phyloP scores from a whole-genome alignment of 371 early-diverging fungal species.

The Gilbertella persicaria region DNA sequence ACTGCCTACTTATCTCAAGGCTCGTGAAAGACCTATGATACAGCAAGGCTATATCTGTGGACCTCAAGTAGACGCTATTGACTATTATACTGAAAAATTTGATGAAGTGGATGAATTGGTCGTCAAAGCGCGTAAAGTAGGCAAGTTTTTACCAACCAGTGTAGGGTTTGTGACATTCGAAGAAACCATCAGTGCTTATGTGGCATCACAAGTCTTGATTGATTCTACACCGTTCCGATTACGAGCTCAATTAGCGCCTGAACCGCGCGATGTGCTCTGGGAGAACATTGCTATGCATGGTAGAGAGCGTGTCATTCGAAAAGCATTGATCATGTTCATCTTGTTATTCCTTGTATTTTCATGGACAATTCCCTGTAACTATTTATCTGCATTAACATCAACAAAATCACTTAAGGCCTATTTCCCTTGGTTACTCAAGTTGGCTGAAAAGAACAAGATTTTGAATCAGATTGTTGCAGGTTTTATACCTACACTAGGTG shows the following conservation, averaged over 20 bases:
- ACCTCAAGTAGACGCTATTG: constrained; percentile 67
- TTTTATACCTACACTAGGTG: constrained; percentile 61
- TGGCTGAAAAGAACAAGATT: constrained; percentile 50
- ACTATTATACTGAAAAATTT: constrained; percentile 65
- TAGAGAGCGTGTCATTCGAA: constrained; percentile 48
- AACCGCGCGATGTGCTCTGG: constrained; percentile 80
- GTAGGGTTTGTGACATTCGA: constrained; percentile 85
- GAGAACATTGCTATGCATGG: constrained; percentile 67
- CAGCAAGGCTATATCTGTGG: constrained; percentile 45
- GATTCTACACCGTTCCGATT: constrained; percentile 71
- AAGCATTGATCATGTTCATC: constrained; percentile 44
- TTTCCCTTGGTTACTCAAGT: constrained; percentile 47
- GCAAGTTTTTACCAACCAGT: constrained; percentile 59
- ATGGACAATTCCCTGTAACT: constrained; percentile 58
- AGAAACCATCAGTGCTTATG: constrained; percentile 63
- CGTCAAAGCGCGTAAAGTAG: constrained; percentile 55
- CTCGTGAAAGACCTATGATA: constrained; percentile 28
- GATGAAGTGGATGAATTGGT: constrained; percentile 63
- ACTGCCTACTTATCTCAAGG: constrained; percentile 20
- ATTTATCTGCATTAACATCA: constrained; percentile 56
- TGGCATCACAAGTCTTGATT: constrained; percentile 61
- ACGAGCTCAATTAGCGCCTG: constrained; percentile 70
- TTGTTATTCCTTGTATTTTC: constrained; percentile 53
- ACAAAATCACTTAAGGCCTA: constrained; percentile 49
- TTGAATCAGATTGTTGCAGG: constrained; percentile 58